phyloP scores from a whole-genome alignment of 805 yeast species.

The Lipomyces mesembrius region DNA sequence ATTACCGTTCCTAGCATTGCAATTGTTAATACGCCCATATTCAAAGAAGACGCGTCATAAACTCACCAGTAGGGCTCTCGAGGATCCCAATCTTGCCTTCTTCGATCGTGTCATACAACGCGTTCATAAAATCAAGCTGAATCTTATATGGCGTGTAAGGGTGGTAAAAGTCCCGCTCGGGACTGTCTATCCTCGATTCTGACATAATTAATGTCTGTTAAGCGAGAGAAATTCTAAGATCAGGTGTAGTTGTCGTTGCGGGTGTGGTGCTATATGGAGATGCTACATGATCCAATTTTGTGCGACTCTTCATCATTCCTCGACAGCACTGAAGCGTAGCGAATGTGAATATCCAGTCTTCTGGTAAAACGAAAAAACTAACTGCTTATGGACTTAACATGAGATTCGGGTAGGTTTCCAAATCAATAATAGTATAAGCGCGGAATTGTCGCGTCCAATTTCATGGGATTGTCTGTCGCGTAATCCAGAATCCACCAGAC shows the following conservation, averaged over 20 bases:
- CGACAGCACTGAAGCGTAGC: not conserved
- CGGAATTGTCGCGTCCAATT: not conserved
- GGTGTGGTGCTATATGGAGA: not conserved
- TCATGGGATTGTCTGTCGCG: not conserved
- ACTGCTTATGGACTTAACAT: not conserved
- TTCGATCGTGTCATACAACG: constrained; percentile 66
- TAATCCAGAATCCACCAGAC: not conserved
- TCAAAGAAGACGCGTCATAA: not conserved
- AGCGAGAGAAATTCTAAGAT: not conserved
- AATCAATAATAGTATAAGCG: not conserved
- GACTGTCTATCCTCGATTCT: constrained; percentile 71
- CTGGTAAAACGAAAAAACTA: not conserved
- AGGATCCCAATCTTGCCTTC: constrained; percentile 71
- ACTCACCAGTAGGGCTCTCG: constrained; percentile 88
- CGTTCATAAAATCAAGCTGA: constrained; percentile 75
- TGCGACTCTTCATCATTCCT: not conserved
- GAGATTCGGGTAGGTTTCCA: not conserved
- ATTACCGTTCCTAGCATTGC: constrained; percentile 30
- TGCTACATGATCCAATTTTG: not conserved
- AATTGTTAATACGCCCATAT: not conserved
- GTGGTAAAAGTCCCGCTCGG: constrained; percentile 79
- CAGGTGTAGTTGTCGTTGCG: not conserved
- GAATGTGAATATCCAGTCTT: not conserved
- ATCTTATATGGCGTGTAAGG: constrained; percentile 83
- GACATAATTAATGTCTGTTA: not conserved